Conservation (phyloP, 345 rosid species). For the Populus davidiana region DNA sequence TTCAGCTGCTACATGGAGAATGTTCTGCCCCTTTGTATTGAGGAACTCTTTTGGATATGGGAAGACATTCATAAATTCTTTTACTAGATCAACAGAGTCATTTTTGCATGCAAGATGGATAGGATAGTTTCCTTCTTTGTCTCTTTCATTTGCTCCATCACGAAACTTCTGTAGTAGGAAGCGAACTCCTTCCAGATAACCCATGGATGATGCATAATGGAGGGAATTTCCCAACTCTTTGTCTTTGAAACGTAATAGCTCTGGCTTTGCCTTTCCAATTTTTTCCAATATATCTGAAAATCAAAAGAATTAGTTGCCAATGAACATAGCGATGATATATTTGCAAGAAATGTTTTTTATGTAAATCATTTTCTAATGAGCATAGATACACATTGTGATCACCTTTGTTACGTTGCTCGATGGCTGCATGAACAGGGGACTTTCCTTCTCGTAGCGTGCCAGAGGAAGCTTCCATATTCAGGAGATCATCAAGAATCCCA, state of each 20-base stretch:
- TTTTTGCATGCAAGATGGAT: neutral
- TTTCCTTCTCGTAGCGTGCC: neutral
- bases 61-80: neutral
- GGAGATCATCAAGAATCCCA: neutral
- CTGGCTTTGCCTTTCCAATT: conserved; percentile 8
- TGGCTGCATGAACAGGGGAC: neutral
- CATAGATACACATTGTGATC: neutral
- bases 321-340: neutral
- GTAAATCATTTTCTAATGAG: neutral
- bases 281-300: conserved; percentile 14
- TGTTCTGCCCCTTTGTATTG: neutral
- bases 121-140: neutral
- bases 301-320: neutral
- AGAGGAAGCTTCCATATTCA: neutral
- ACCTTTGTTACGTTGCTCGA: neutral
- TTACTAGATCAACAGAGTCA: neutral
- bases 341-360: neutral
- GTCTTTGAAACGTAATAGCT: conserved; percentile 12
- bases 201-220: conserved; percentile 13
- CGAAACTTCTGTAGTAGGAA: neutral
- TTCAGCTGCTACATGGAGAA: neutral
- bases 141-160: neutral
- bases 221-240: conserved; percentile 11
- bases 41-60: neutral
- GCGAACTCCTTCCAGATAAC: neutral